Conservation (phyloP, 345 rosid species). For the Barbarea vulgaris region DNA sequence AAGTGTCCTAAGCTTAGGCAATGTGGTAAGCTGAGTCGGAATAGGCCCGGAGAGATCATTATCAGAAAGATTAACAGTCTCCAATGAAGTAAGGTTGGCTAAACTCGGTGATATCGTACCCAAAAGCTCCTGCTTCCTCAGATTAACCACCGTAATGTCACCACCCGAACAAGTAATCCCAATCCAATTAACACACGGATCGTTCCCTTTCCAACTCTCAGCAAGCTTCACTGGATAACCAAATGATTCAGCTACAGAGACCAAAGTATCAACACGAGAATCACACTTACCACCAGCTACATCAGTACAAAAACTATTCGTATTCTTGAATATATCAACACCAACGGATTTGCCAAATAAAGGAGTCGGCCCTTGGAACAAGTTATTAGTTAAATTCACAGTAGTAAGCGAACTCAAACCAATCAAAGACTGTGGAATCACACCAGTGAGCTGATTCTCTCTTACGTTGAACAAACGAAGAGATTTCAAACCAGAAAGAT, state of each 20-base stretch:
- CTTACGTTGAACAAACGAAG: constrained; percentile 53
- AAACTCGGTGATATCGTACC: constrained; percentile 69
- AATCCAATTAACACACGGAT: constrained; percentile 66
- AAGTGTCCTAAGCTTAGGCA: constrained; percentile 54
- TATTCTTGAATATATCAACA: constrained; percentile 24
- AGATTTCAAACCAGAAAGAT: constrained; percentile 44
- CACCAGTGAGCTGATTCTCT: constrained; percentile 70
- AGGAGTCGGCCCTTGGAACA: constrained; percentile 49
- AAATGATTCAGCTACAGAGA: constrained; percentile 39
- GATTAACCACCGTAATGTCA: constrained; percentile 50
- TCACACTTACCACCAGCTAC: constrained; percentile 45
- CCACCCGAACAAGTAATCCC: constrained; percentile 64
- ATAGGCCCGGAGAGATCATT: constrained; percentile 60
- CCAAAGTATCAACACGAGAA: constrained; percentile 41
- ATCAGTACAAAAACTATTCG: constrained; percentile 47
- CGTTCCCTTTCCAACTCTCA: constrained; percentile 46
- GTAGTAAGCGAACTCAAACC: constrained; percentile 38
- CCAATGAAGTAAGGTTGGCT: constrained; percentile 51
- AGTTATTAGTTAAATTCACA: constrained; percentile 56
- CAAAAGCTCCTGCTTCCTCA: constrained; percentile 50
- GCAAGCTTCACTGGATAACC: constrained; percentile 47
- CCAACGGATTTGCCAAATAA: constrained; percentile 25
- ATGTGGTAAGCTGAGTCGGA: constrained; percentile 56
- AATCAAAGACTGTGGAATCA: constrained; percentile 56
- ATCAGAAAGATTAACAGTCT: constrained; percentile 51